These are phyloP conservation scores for Daldinia caldariorum DNA, from an alignment of 495 filamentous ascomycete species.

Conservation along the genomic window DNA sequence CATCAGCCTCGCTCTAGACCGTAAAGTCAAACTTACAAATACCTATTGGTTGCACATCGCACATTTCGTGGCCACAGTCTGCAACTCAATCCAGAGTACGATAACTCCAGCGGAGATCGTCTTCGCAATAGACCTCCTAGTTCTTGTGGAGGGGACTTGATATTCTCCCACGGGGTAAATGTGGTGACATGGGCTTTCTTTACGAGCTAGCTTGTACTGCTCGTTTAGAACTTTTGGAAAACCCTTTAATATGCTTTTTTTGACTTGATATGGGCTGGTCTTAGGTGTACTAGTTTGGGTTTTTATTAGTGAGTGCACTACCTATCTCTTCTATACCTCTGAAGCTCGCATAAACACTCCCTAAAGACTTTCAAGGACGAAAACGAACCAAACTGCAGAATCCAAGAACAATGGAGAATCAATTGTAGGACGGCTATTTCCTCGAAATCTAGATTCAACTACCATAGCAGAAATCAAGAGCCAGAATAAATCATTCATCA, in stretches of 20 bases:
- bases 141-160: slow-evolving; percentile 1
- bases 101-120: background rate
- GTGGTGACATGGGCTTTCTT: background rate
- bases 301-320: background rate
- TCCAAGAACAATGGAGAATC: no score
- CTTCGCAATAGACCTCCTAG: background rate
- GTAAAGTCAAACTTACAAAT: background rate
- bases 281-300: background rate
- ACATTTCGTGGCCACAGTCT: background rate
- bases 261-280: background rate
- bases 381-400: background rate
- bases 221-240: slow-evolving; percentile 1
- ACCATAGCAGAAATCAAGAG: background rate
- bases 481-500: background rate
- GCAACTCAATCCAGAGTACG: background rate
- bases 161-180: background rate
- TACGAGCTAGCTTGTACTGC: background rate
- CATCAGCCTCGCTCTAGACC: background rate
- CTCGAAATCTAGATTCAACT: no score
- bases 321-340: background rate
- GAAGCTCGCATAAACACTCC: background rate
- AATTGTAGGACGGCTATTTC: no score
- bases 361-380: background rate
- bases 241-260: background rate
- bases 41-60: background rate